These are phyloP conservation scores for Coemansia sp. DNA, from an alignment of 192 early-diverging fungal species.

Conservation along the genomic window DNA sequence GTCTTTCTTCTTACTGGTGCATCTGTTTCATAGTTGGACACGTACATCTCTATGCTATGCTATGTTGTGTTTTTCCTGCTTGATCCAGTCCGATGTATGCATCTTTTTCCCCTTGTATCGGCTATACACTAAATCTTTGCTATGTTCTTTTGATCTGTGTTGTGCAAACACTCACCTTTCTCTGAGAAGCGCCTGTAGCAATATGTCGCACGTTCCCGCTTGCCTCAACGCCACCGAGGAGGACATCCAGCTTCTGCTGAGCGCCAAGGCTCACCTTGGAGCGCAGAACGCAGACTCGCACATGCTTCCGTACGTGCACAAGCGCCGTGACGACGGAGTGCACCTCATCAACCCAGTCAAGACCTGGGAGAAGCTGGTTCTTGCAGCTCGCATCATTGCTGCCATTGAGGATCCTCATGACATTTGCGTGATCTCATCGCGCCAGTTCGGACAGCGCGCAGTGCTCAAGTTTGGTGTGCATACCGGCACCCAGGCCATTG, in stretches of 20 bases:
- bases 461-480: slow-evolving; percentile 98
- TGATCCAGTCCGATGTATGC: too few species aligned
- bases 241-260: slow-evolving; percentile 93
- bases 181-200: slow-evolving; percentile 25
- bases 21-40: too few species aligned
- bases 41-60: too few species aligned
- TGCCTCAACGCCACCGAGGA: slow-evolving; percentile 79
- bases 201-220: slow-evolving; percentile 57
- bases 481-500: slow-evolving; percentile 99
- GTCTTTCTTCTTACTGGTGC: too few species aligned
- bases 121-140: too few species aligned
- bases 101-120: too few species aligned
- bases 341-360: slow-evolving; percentile 99
- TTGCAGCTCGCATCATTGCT: slow-evolving; percentile 98
- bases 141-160: too few species aligned
- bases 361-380: slow-evolving; percentile 99
- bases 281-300: slow-evolving; percentile 95
- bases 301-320: slow-evolving; percentile 96
- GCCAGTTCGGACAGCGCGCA: slow-evolving; percentile 97
- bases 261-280: slow-evolving; percentile 97
- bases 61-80: too few species aligned
- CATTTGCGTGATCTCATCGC: slow-evolving; percentile 96
- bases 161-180: not conserved
- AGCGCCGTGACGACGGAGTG: slow-evolving; percentile 96
- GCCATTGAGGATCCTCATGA: slow-evolving; percentile 99